Conservation (phyloP, 441 rosid genomes). For the Isatis lusitanica region DNA sequence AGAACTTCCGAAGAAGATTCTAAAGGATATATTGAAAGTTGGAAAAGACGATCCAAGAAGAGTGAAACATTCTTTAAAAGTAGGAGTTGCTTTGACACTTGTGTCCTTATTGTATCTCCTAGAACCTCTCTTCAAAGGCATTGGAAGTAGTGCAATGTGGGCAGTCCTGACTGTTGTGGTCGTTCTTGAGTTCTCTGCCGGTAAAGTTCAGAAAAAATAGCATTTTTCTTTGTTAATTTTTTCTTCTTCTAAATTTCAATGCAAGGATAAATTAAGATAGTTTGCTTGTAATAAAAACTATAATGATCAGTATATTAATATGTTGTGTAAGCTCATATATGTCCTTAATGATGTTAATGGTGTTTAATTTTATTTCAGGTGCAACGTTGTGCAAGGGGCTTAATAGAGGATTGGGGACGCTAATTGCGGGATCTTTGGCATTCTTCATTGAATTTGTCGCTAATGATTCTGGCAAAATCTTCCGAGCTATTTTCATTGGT, state of each 20-base stretch:
- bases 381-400: constrained; percentile 90
- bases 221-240: too few relatives aligned
- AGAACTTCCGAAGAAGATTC: constrained; percentile 38
- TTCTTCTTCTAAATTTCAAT: too few relatives aligned
- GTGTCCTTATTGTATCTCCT: constrained; percentile 51
- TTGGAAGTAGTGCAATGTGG: constrained; percentile 76
- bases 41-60: constrained; percentile 85
- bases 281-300: neutral
- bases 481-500: constrained; percentile 69
- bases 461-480: constrained; percentile 47
- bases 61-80: constrained; percentile 74
- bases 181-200: constrained; percentile 84
- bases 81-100: constrained; percentile 57
- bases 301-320: neutral
- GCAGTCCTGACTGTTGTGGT: constrained; percentile 97
- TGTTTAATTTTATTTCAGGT: constrained; percentile 39
- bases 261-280: too few relatives aligned
- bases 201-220: constrained; percentile 29
- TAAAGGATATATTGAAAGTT: constrained; percentile 41
- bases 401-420: constrained; percentile 79
- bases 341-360: constrained; percentile 11
- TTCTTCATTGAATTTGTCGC: constrained; percentile 61
- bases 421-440: constrained; percentile 77
- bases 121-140: constrained; percentile 65
- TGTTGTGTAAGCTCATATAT: neutral